A percentile compares a stretch with the other conserved stretches of the same genome.
Conservation (phyloP, 768 basidiomycete species). For the Suillus weaverae region DNA sequence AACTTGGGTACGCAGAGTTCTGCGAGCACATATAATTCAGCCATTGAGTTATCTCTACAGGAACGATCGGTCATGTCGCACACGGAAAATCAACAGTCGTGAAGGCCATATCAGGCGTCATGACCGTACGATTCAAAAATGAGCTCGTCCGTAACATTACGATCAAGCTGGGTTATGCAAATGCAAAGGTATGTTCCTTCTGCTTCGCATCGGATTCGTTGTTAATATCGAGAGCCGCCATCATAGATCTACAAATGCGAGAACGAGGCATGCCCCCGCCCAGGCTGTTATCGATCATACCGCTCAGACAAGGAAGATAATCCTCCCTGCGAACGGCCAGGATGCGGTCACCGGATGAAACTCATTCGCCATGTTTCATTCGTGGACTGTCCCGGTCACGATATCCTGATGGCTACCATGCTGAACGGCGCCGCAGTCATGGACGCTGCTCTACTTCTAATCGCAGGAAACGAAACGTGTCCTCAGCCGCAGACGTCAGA, state of each 20-base stretch:
- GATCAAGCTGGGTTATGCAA: conserved; percentile 98
- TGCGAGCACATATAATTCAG: neutral
- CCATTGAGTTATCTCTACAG: conserved; percentile 38
- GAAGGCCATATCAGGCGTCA: conserved; percentile 97
- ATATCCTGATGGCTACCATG: conserved; percentile 99
- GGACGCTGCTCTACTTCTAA: conserved; percentile 94
- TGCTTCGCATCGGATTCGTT: conserved; percentile 9
- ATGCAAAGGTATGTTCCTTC: conserved; percentile 80
- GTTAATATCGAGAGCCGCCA: conserved; percentile 8
- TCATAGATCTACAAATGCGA: conserved; percentile 95
- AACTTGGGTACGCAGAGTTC: conserved; percentile 64
- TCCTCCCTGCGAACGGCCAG: conserved; percentile 91
- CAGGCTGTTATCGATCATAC: conserved; percentile 93
- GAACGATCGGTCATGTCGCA: conserved; percentile 98
- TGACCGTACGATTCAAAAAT: conserved; percentile 99
- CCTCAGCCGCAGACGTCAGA: conserved; percentile 99
- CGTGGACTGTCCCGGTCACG: conserved; percentile 96
- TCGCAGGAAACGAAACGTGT: conserved; percentile 98
- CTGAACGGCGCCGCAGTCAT: conserved; percentile 99
- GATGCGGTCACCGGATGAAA: conserved; percentile 88
- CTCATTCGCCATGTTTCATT: conserved; percentile 97
- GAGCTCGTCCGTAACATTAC: conserved; percentile 99
- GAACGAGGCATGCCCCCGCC: conserved; percentile 89
- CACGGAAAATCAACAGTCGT: conserved; percentile 97
- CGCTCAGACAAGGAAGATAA: conserved; percentile 91